Evolutionary conservation across 768 basidiomycete genomes (phyloP).

Genomic region (Suillus sp.): DNA sequence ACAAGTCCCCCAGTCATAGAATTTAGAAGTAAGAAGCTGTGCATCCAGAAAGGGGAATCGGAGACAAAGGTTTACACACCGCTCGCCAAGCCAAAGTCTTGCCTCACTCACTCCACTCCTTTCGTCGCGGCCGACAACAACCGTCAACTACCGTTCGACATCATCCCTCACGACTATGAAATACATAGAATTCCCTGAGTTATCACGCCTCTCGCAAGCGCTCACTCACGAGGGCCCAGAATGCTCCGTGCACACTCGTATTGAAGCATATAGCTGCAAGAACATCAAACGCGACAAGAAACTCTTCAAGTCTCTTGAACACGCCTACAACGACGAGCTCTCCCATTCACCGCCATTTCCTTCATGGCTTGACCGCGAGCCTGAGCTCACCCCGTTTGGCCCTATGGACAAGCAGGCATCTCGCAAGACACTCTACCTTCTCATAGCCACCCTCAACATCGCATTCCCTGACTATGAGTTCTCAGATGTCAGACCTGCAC

Average conservation of each 20-base stretch:
- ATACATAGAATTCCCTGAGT: constrained; percentile 82
- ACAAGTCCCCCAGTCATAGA: too few species aligned
- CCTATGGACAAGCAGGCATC: constrained; percentile 83
- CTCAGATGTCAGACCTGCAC: constrained; percentile 84
- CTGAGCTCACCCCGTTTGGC: constrained; percentile 86
- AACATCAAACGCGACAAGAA: constrained; percentile 96
- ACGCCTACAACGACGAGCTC: constrained; percentile 75
- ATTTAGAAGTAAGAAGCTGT: constrained; percentile 9
- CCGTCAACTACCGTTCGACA: not conserved
- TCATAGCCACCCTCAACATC: constrained; percentile 95
- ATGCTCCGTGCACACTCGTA: constrained; percentile 85
- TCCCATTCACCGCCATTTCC: constrained; percentile 85
- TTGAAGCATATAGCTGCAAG: constrained; percentile 98
- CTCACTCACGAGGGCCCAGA: constrained; percentile 87
- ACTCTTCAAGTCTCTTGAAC: constrained; percentile 90
- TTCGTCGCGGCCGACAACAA: constrained; percentile 6
- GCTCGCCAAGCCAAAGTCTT: constrained; percentile 5
- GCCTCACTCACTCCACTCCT: not conserved
- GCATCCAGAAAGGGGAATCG: constrained; percentile 21
- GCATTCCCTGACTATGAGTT: constrained; percentile 99
- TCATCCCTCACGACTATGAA: constrained; percentile 57
- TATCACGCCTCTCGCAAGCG: constrained; percentile 73
- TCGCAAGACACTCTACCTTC: constrained; percentile 91
- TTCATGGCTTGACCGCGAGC: constrained; percentile 71
- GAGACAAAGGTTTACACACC: constrained; percentile 16